phyloP scores from a whole-genome alignment of 2,329 filamentous ascomycete species.

The Fusarium succisae region DNA sequence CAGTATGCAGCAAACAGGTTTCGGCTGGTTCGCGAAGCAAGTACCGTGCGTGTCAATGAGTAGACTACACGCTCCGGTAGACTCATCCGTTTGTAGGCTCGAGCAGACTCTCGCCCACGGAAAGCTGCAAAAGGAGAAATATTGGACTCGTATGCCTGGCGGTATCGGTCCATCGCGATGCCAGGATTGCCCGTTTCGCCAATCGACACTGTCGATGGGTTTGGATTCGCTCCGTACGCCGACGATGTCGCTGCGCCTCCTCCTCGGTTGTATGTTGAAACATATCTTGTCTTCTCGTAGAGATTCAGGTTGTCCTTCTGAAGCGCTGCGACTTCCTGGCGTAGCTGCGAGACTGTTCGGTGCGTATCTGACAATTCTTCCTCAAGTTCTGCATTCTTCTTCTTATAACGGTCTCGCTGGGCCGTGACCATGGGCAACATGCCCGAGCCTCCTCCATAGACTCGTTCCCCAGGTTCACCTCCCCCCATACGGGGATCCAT shows the following conservation, averaged over 20 bases:
- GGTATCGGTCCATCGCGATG: slow-evolving; percentile 82
- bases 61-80: slow-evolving; percentile 90
- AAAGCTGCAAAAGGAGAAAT: slow-evolving; percentile 97
- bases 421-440: slow-evolving; percentile 98
- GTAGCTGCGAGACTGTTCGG: slow-evolving; percentile 81
- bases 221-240: slow-evolving; percentile 76
- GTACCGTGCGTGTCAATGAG: slow-evolving; percentile 87
- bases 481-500: slow-evolving; percentile 74
- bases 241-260: slow-evolving; percentile 68
- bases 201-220: slow-evolving; percentile 75
- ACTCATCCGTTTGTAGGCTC: slow-evolving; percentile 93
- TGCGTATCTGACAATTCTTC: slow-evolving; percentile 88
- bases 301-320: slow-evolving; percentile 96
- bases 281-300: slow-evolving; percentile 97
- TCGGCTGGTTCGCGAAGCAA: slow-evolving; percentile 88
- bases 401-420: slow-evolving; percentile 97
- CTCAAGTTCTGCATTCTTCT: slow-evolving; percentile 91
- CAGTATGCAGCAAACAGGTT: slow-evolving; percentile 96
- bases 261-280: slow-evolving; percentile 88
- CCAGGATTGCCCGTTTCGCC: slow-evolving; percentile 66
- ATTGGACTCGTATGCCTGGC: slow-evolving; percentile 92
- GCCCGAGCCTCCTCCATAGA: slow-evolving; percentile 77
- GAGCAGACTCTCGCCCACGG: slow-evolving; percentile 87
- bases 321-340: slow-evolving; percentile 88
- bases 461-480: slow-evolving; percentile 63